These are phyloP conservation scores for Moricandia arvensis DNA, from an alignment of 345 rosid species.

Conservation along the genomic window DNA sequence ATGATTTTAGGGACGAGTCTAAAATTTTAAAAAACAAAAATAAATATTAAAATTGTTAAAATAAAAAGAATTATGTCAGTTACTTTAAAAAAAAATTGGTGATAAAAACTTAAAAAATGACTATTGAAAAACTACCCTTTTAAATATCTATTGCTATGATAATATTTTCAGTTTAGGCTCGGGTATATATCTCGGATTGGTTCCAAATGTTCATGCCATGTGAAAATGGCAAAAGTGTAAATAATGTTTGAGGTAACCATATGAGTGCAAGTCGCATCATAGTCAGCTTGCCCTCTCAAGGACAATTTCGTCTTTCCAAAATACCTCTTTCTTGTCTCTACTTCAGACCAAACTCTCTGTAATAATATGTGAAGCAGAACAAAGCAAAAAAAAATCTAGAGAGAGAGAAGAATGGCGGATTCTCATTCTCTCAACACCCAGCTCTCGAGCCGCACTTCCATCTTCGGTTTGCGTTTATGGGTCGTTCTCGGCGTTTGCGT, in stretches of 20 bases:
- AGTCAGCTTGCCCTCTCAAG: constrained; percentile 38
- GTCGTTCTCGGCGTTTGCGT: constrained; percentile 81
- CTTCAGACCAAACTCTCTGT: constrained; percentile 20
- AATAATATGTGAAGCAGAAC: constrained; percentile 38
- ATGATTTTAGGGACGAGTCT: no score
- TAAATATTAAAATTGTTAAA: no score
- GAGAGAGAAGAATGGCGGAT: constrained; percentile 49
- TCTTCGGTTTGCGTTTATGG: constrained; percentile 75
- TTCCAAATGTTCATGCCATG: neutral
- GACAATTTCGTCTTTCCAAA: constrained; percentile 6
- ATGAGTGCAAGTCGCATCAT: constrained; percentile 34
- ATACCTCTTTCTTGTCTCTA: neutral
- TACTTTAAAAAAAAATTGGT: no score
- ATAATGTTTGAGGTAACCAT: neutral
- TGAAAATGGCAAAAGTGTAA: constrained; percentile 16
- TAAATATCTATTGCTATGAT: no score
- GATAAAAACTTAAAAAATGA: no score
- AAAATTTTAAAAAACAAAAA: no score
- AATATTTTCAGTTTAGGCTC: no score
- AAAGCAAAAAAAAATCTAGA: neutral
- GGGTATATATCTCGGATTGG: no score
- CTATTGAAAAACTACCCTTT: no score
- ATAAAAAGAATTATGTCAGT: no score
- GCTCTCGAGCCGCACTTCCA: constrained; percentile 63
- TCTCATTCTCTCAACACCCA: constrained; percentile 63